These are phyloP conservation scores for Prinsepia uniflora DNA, from an alignment of 306 rosid genomes.

Conservation along the genomic window DNA sequence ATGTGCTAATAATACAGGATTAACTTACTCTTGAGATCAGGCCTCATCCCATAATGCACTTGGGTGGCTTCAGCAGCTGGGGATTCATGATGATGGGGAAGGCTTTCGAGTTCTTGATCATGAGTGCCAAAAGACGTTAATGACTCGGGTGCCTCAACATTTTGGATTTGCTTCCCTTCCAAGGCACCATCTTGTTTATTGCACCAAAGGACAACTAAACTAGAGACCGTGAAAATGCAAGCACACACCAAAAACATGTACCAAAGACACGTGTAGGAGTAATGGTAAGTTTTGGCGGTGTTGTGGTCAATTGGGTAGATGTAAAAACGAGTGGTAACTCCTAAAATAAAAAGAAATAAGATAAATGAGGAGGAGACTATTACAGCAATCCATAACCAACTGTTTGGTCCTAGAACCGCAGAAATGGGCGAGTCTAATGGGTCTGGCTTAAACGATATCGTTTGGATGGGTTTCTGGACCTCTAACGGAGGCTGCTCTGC, in stretches of 20 bases:
- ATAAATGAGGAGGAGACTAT: slow-evolving; percentile 39
- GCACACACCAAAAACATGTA: slow-evolving; percentile 39
- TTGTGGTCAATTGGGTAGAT: slow-evolving; percentile 35
- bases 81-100: slow-evolving; percentile 25
- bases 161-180: slow-evolving; percentile 20
- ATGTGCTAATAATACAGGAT: neutral
- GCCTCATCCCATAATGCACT: slow-evolving; percentile 40
- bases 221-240: slow-evolving; percentile 36
- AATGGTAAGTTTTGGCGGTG: slow-evolving; percentile 25
- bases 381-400: slow-evolving; percentile 41
- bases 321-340: slow-evolving; percentile 32
- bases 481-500: slow-evolving; percentile 18
- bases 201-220: slow-evolving; percentile 30
- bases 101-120: slow-evolving; percentile 41
- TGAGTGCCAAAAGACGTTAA: slow-evolving; percentile 9
- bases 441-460: slow-evolving; percentile 31
- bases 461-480: slow-evolving; percentile 27
- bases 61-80: slow-evolving; percentile 31
- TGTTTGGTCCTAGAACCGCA: slow-evolving; percentile 30
- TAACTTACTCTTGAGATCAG: slow-evolving; percentile 40
- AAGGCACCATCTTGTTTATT: slow-evolving; percentile 26
- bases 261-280: slow-evolving; percentile 37
- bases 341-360: slow-evolving; percentile 38
- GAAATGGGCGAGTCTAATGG: slow-evolving; percentile 36
- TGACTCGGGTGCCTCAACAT: slow-evolving; percentile 5